Evolutionary conservation across 768 basidiomycete species (phyloP), one percentile per base, ranked within the genome.

Genomic region (Serendipita sp.): DNA sequence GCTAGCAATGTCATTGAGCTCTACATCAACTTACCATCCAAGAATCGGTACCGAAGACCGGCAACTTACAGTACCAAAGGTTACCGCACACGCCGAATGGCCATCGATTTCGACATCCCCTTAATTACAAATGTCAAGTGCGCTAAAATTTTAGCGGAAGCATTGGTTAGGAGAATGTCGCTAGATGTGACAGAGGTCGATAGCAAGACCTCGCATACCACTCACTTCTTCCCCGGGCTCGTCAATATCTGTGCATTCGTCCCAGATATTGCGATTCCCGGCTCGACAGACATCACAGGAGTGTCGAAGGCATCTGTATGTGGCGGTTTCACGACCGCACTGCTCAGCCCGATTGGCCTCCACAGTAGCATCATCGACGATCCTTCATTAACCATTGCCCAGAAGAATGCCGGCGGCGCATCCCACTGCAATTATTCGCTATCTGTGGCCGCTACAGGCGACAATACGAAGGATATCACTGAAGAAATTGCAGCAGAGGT

Each of bases 1-100:
- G 91, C 90, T 38, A 95, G 95, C 75, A 93, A 94, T 74, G 78
- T 96, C 70, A 99, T 99, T 73, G 96, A 99, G 76, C 89, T 98
- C 85, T 99, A 97, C 75, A 95, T 99, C 83, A 99, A 99, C 75
- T 78, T 99, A 69, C 96, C 96, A 1, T 97, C 95, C 45, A 96
- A 92, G 78, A 98, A 99, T 75, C 83, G 92, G 72, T 98, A 91
- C 75, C 88, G 96, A 66, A 88, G 96, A 18, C 96, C 96, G 3
- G 94, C 96, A 13, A 94, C 86, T 74, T 99, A 98, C 73, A 84
- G 92, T 63, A 96, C 92, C 74, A 94, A 96, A 73, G 96, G 96
- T 5, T 98, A 98, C 74, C 84, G 85, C 66, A 95, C 94, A 35
- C 89, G 96, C 69, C 88, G 96, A 63, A 94, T 98, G 93, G 96